Evolutionary conservation across 805 yeast genomes (phyloP).

Genomic region (Myxozyma sirexii): DNA sequence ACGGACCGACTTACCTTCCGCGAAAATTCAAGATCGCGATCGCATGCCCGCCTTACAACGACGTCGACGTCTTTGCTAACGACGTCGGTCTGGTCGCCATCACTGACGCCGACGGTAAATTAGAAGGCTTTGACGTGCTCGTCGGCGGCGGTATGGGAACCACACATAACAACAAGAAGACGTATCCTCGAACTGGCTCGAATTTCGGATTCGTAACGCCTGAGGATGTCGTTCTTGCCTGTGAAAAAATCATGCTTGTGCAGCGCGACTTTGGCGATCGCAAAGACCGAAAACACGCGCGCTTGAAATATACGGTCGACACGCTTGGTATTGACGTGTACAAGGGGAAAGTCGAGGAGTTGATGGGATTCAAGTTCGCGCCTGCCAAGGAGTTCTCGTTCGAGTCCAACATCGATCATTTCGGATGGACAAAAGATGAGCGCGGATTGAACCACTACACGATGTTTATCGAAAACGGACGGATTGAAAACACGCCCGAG

Average conservation of each 20-base stretch:
- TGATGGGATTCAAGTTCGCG: constrained; percentile 74
- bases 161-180: constrained; percentile 94
- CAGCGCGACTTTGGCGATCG: constrained; percentile 96
- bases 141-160: constrained; percentile 99
- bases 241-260: constrained; percentile 89
- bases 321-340: constrained; percentile 87
- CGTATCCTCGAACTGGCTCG: constrained; percentile 94
- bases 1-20: constrained; percentile 85
- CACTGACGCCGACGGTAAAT: constrained; percentile 53
- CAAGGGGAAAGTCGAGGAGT: constrained; percentile 78
- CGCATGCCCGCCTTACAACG: constrained; percentile 94
- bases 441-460: constrained; percentile 85
- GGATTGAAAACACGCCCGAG: constrained; percentile 90
- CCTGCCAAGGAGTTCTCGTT: constrained; percentile 73
- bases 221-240: constrained; percentile 72
- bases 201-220: constrained; percentile 72
- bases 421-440: constrained; percentile 73
- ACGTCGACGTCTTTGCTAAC: constrained; percentile 94
- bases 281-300: constrained; percentile 94
- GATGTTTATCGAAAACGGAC: constrained; percentile 92
- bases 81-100: constrained; percentile 93
- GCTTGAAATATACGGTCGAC: constrained; percentile 95
- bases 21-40: constrained; percentile 94
- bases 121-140: constrained; percentile 82
- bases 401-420: constrained; percentile 84